Conservation (phyloP, 129 eudicot species). For the Arctium lappa region DNA sequence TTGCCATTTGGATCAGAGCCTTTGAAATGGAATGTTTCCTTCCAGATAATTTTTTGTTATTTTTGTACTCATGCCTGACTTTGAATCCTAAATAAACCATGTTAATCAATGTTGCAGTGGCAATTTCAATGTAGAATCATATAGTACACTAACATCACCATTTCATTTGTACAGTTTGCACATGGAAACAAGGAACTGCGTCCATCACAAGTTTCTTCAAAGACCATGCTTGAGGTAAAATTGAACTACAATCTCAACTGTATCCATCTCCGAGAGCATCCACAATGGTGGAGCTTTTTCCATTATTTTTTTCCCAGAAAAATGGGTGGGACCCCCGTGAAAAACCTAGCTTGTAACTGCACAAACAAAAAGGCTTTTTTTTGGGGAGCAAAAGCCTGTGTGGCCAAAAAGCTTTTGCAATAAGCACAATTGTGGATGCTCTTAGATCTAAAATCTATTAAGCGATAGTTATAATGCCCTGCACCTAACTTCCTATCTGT, state of each 20-base stretch:
- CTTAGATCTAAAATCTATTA: background rate
- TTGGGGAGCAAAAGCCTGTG: background rate
- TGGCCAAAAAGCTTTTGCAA: background rate
- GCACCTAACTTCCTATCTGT: background rate
- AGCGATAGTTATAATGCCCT: background rate
- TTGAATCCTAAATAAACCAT: background rate
- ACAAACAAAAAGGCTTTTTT: too few species aligned
- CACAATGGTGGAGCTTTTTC: background rate
- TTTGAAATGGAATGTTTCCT: background rate
- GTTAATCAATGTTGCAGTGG: background rate
- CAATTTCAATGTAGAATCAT: background rate
- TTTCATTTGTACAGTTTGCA: slow-evolving; percentile 33
- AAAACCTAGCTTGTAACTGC: background rate
- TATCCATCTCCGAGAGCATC: background rate
- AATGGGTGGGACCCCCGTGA: background rate
- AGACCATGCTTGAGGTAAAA: slow-evolving; percentile 27
- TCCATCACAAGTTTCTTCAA: slow-evolving; percentile 25
- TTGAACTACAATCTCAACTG: slow-evolving; percentile 1
- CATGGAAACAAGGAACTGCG: slow-evolving; percentile 33
- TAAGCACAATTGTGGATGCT: background rate
- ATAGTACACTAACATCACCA: background rate
- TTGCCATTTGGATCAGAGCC: slow-evolving; percentile 4
- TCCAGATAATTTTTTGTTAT: background rate
- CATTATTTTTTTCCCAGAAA: background rate
- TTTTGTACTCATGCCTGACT: background rate